These are phyloP conservation scores for Solanum ossicruentum DNA, from an alignment of 257 asterid genomes.

Conservation along the genomic window DNA sequence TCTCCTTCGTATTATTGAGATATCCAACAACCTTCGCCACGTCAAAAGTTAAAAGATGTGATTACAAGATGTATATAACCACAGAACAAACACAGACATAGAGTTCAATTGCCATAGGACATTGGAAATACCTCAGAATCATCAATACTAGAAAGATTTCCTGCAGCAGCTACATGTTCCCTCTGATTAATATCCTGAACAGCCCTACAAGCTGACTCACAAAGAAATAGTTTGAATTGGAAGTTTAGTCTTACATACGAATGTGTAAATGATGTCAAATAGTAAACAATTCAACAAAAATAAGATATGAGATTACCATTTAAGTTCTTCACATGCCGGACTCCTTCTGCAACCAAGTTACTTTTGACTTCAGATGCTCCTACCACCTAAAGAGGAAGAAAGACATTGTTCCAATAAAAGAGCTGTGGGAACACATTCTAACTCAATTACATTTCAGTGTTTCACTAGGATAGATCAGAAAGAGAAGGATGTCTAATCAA, in stretches of 20 bases:
- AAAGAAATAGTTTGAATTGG: background rate
- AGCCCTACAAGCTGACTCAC: slow-evolving; percentile 19
- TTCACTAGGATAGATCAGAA: background rate
- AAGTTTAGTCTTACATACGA: background rate
- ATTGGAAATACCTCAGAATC: slow-evolving; percentile 37
- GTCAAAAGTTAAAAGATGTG: background rate
- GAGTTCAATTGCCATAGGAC: background rate
- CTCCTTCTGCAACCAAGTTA: background rate
- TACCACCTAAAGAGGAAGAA: background rate
- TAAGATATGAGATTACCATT: background rate
- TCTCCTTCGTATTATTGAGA: slow-evolving; percentile 41
- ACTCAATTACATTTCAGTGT: background rate
- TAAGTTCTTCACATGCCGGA: background rate
- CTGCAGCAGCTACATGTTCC: slow-evolving; percentile 3
- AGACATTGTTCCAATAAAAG: background rate
- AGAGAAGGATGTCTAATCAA: background rate
- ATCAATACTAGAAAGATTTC: slow-evolving; percentile 33
- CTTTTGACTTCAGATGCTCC: background rate
- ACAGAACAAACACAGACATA: background rate
- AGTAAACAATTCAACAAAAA: background rate
- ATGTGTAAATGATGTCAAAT: background rate
- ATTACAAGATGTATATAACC: background rate
- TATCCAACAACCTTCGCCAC: slow-evolving; percentile 31
- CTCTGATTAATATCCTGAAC: background rate
- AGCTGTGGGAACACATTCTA: background rate